These are phyloP conservation scores for Solanum bukasovii DNA, from an alignment of 257 asterid genomes.

Conservation along the genomic window DNA sequence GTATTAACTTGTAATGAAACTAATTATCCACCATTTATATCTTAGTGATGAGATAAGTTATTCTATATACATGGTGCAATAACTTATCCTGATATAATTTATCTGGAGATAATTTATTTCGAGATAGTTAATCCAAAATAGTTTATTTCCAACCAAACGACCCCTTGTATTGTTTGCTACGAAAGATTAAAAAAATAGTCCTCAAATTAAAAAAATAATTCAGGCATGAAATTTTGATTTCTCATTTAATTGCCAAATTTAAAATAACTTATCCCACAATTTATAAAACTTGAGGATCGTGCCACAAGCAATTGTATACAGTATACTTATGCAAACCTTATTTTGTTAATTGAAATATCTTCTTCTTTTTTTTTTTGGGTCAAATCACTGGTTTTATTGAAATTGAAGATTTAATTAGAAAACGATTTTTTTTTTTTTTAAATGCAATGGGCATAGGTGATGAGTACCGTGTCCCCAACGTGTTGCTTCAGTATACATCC, in stretches of 20 bases:
- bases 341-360: neutral
- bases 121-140: neutral
- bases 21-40: too few species aligned
- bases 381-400: neutral
- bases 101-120: rapidly evolving
- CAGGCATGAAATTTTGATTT: too few species aligned
- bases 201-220: neutral
- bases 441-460: neutral
- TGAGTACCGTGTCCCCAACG: neutral
- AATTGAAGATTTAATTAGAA: neutral
- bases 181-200: neutral
- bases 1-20: too few species aligned
- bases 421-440: neutral
- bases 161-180: neutral
- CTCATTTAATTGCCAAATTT: too few species aligned
- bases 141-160: neutral
- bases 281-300: neutral
- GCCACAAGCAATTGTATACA: neutral
- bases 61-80: too few species aligned
- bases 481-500: neutral
- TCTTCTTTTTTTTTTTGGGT: neutral
- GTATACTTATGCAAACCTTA: neutral
- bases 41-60: too few species aligned
- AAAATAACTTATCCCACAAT: neutral
- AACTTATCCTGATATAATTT: too few species aligned